Evolutionary conservation across 441 rosid genomes (phyloP), one percentile per base, ranked within the genome.

Genomic region (Syzygium syzygioides): DNA sequence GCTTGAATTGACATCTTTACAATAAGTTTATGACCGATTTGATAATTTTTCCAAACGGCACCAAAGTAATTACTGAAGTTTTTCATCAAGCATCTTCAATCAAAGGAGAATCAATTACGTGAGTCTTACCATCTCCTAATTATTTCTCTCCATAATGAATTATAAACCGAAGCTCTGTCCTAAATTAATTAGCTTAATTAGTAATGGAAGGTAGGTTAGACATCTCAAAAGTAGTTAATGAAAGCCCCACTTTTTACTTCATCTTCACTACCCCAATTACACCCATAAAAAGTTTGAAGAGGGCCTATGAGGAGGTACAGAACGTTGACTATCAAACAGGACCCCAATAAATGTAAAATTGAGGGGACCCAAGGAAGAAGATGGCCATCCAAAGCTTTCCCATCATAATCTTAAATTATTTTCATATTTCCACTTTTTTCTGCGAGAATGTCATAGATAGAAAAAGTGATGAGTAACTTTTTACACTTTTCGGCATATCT

Each of bases 31-130:
- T 1, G 9, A 25, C 2, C 23, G 13, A 23, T 6, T 12, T 3
- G 1, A 9, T 25, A 12, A 3, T 5, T 37, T 12, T 37, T 6
- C 28, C 83, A 37, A 76, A 76, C 0, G 6, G 13, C 6, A 41
- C n/a, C 83, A 23, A 41, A 76, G 83, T 14, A 3, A 41, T 37
- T 41, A 14, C 18, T 41, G 83, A 41, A 76, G 10, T 41, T 41
- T 76, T 12, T 6, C 0, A 76, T 14, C 68, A 28, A 28, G 32
- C 26, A 7, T 12, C 25, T 41, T 76, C 53, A 76, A 76, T 23
- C n/a, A 37, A 41, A 76, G 52, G n/a, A 76, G 17, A 23, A 41
- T 76, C 83, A 12, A 41, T 30, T 66, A 62, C 34, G 9, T 62
- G 30, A n/a, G 30, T 62, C 20, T 6, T 62, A 12, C 17, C 52